phyloP scores from a whole-genome alignment of 305 asterid species.

The Coffea humblotiana region DNA sequence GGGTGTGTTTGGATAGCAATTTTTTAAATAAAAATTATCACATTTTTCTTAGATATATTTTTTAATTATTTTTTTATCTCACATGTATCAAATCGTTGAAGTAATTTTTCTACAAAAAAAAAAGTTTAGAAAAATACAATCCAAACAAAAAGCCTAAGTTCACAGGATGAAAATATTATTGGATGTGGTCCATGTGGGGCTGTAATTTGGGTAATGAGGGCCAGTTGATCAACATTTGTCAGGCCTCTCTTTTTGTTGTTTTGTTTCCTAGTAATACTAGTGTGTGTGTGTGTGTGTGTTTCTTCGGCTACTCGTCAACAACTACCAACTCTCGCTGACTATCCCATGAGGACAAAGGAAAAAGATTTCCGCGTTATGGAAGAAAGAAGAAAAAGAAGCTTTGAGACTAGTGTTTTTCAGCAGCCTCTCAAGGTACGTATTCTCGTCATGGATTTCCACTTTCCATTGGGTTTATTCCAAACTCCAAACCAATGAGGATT shows the following conservation, averaged over 20 bases:
- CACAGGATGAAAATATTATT: background rate
- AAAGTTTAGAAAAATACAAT: no score
- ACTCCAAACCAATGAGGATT: no score
- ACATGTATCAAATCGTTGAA: no score
- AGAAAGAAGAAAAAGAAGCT: background rate
- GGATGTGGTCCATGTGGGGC: background rate
- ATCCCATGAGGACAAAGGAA: background rate
- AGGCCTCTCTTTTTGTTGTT: background rate
- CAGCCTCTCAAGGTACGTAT: background rate
- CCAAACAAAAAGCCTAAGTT: background rate
- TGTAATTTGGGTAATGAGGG: background rate
- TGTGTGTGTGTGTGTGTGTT: no score
- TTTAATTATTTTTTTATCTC: no score
- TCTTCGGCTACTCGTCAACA: background rate
- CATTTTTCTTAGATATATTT: no score
- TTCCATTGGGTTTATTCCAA: no score
- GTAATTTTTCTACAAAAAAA: no score
- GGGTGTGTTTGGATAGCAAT: no score
- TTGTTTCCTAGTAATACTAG: background rate
- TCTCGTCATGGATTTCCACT: no score
- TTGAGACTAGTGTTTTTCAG: no score
- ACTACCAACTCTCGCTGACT: background rate
- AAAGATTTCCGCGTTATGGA: background rate
- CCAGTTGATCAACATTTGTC: background rate
- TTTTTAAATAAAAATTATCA: no score